Base-by-base conservation (phyloP, 345 rosid species). In the Mangifera indica region DNA sequence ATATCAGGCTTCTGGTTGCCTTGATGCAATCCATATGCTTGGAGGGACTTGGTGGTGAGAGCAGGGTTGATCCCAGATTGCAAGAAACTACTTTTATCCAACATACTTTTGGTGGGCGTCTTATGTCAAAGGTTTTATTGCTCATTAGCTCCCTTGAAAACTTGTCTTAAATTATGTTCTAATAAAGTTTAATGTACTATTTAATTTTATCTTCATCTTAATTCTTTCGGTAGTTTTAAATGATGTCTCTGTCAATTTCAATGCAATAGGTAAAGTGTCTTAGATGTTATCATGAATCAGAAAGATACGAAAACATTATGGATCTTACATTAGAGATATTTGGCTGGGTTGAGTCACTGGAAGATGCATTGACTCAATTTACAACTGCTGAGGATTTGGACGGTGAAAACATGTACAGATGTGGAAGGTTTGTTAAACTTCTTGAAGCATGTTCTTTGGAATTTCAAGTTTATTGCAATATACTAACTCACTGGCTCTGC, bases 21-120 rank as follows among this genome's bases (percentile, higher is more conserved):
- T 91, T 89, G 10, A 85, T 91, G 97, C 97, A 91, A 78, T 82
- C 91, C 59, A 91, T 86, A 79, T 89, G 97, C 79, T 84, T 91
- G 83, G 92, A 91, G 82, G 83, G 85, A 64, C 81, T 85, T 52
- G 97, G 93, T 61, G 97, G 92, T 15, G 95, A 91, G 83, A 84
- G 79, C 58, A 88, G 84, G 83, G 92, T 91, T 64, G 85, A 85
- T 61, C 84, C 84, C 10, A 73, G 86, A 59, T 76, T 84, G 80
- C 97, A 91, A 77, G 93, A 91, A 80, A 89, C 97, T n/a, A 91
- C 93, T 18, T 89, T 89, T 68, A 82, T 91, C 78, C 97, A 91
- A 49, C 93, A 89, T 74, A 86, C 88, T 60, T 91, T 91, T 82
- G 94, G 92, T 65, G 97, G 93, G 73, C 80, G 84, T 65, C 93